A percentile compares a stretch with the other conserved stretches of the same genome.
Evolutionary conservation across 2,329 filamentous ascomycete species (phyloP).

Genomic region (Penicillium sp.): DNA sequence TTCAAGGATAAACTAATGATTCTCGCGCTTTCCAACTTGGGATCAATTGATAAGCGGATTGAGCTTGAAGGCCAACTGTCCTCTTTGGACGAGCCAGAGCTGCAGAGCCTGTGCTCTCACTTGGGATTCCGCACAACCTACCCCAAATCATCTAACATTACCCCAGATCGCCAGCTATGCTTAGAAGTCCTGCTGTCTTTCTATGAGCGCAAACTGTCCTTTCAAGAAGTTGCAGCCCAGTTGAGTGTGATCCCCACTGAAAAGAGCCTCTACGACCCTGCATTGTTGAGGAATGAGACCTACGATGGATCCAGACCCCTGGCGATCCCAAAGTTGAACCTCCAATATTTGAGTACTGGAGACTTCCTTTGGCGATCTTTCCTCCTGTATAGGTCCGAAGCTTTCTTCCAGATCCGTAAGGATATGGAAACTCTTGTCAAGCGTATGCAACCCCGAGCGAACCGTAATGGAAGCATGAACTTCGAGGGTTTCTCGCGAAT

Average conservation of each 20-base stretch:
- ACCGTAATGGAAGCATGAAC: constrained; percentile 61
- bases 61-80: constrained; percentile 78
- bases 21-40: constrained; percentile 88
- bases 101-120: constrained; percentile 66
- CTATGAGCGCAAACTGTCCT: constrained; percentile 77
- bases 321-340: constrained; percentile 88
- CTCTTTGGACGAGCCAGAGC: constrained; percentile 71
- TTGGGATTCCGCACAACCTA: constrained; percentile 83
- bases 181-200: constrained; percentile 70
- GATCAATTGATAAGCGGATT: constrained; percentile 74
- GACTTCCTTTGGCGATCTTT: constrained; percentile 98
- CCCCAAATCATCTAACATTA: constrained; percentile 67
- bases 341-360: constrained; percentile 91
- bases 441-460: constrained; percentile 70
- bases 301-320: constrained; percentile 87
- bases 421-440: constrained; percentile 83
- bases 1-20: constrained; percentile 93
- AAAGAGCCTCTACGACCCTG: constrained; percentile 71
- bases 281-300: constrained; percentile 75
- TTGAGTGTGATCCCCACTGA: constrained; percentile 85
- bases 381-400: constrained; percentile 82
- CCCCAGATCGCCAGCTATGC: constrained; percentile 55
- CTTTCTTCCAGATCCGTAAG: constrained; percentile 90
- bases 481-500: constrained; percentile 90
- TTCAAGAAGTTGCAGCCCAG: constrained; percentile 73